Evolutionary conservation across 164 flowering plant species (phyloP).

Genomic region (Pachysandra terminalis): DNA sequence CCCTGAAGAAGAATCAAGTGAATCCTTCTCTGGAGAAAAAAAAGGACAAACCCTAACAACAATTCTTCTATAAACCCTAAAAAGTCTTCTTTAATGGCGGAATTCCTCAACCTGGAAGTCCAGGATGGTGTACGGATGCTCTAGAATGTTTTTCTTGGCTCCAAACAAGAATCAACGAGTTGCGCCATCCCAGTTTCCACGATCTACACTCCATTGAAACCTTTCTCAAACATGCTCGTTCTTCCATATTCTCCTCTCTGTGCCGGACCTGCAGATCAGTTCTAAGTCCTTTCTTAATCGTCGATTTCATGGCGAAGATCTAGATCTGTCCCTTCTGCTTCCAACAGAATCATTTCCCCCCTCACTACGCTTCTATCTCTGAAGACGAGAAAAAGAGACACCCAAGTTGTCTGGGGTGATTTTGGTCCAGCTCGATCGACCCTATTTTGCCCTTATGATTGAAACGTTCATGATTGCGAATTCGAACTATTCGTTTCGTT

Average conservation of each 20-base stretch:
- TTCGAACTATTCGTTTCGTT: too few relatives aligned
- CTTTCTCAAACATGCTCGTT: constrained; percentile 36
- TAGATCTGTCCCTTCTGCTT: constrained; percentile 95
- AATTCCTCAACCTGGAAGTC: constrained; percentile 70
- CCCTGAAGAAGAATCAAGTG: too few relatives aligned
- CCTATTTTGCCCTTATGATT: too few relatives aligned
- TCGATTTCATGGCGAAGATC: constrained; percentile 80
- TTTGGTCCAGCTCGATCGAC: too few relatives aligned
- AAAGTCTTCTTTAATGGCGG: constrained; percentile 44
- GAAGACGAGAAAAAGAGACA: too few relatives aligned
- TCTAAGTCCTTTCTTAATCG: constrained; percentile 78
- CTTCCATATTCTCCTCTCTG: constrained; percentile 50
- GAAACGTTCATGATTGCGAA: too few relatives aligned
- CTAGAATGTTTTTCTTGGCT: constrained; percentile 92
- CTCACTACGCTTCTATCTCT: constrained; percentile 62
- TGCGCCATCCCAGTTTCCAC: constrained; percentile 76
- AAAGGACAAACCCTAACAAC: too few relatives aligned
- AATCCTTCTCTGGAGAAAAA: too few relatives aligned
- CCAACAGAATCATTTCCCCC: constrained; percentile 82
- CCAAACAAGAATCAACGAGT: constrained; percentile 58
- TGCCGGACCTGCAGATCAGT: constrained; percentile 87
- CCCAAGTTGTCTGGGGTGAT: too few relatives aligned
- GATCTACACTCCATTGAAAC: constrained; percentile 77
- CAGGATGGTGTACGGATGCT: constrained; percentile 91
- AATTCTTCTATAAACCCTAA: background rate